Evolutionary conservation across 352 stramenopile genomes (phyloP).

Genomic region (Globisporangium paroecandrum): DNA sequence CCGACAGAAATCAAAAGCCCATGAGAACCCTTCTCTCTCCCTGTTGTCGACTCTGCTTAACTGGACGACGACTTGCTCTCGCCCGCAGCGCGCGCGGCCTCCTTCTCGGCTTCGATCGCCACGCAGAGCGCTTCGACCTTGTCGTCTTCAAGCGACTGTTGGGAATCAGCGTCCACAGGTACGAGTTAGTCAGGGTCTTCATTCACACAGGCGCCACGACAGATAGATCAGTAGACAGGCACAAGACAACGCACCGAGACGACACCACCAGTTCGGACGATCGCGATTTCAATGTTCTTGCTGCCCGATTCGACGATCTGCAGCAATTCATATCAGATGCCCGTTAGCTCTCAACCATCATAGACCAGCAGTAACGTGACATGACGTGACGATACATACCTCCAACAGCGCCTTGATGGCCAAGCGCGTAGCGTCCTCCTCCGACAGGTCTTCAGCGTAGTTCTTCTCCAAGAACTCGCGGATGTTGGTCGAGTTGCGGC

Average conservation of each 20-base stretch:
- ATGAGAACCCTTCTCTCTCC: neutral
- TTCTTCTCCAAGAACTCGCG: conserved; percentile 99
- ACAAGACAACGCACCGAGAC: conserved; percentile 48
- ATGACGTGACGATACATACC: conserved; percentile 20
- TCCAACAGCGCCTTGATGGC: conserved; percentile 96
- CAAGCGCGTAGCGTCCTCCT: conserved; percentile 91
- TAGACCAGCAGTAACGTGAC: neutral
- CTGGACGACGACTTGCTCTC: conserved; percentile 73
- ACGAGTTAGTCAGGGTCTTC: neutral
- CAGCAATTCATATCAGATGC: neutral
- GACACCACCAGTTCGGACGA: conserved; percentile 81
- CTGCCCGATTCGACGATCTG: conserved; percentile 94
- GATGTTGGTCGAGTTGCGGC: conserved; percentile 96
- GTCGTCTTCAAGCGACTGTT: conserved; percentile 61
- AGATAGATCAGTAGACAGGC: neutral
- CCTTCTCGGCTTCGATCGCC: conserved; percentile 84
- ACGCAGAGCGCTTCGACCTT: conserved; percentile 80
- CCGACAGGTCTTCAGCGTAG: conserved; percentile 90
- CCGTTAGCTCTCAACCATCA: too few relatives aligned
- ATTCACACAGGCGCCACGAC: too few relatives aligned
- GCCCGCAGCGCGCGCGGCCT: conserved; percentile 63
- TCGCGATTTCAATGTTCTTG: conserved; percentile 99
- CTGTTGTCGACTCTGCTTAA: conserved; percentile 6
- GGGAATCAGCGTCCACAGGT: neutral
- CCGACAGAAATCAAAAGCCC: too few relatives aligned